Evolutionary conservation across 257 asterid genomes (phyloP).

Genomic region (Coffea canephora): DNA sequence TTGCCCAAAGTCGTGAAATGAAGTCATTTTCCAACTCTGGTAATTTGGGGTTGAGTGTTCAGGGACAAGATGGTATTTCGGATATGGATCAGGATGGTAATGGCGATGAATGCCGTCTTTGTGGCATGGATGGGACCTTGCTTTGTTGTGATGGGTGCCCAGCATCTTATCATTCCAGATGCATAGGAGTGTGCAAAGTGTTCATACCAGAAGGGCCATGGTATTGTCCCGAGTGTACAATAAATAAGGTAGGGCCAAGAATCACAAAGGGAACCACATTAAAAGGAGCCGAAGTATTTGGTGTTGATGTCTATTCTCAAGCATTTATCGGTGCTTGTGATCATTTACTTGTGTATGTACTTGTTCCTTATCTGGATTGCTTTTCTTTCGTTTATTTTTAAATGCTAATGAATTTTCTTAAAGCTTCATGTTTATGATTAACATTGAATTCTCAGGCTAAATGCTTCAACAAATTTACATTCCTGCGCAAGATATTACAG

Average conservation of each 20-base stretch:
- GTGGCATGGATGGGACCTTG: slow-evolving; percentile 87
- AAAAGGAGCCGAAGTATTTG: slow-evolving; percentile 61
- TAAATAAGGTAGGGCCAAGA: slow-evolving; percentile 52
- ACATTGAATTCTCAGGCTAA: slow-evolving; percentile 44
- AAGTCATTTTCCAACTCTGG: slow-evolving; percentile 24
- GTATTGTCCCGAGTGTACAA: slow-evolving; percentile 85
- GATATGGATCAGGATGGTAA: slow-evolving; percentile 57
- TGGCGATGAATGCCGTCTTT: slow-evolving; percentile 85
- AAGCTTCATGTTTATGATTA: neutral
- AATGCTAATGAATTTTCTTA: neutral
- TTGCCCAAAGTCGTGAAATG: slow-evolving; percentile 35
- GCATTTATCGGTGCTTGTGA: slow-evolving; percentile 66
- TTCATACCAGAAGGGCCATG: slow-evolving; percentile 65
- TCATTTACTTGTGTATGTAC: slow-evolving; percentile 83
- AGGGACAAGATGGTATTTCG: slow-evolving; percentile 33
- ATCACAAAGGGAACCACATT: slow-evolving; percentile 43
- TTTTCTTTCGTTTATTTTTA: slow-evolving; percentile 12
- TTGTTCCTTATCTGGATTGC: slow-evolving; percentile 14
- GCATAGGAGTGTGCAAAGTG: slow-evolving; percentile 76
- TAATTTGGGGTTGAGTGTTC: slow-evolving; percentile 32
- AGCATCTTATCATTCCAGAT: slow-evolving; percentile 71
- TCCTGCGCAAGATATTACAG: slow-evolving; percentile 56
- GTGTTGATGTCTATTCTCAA: slow-evolving; percentile 60
- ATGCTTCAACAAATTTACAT: slow-evolving; percentile 37
- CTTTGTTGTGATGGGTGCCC: slow-evolving; percentile 95